phyloP scores from a whole-genome alignment of 768 basidiomycete genomes.

The Boletus vinaceobasis region DNA sequence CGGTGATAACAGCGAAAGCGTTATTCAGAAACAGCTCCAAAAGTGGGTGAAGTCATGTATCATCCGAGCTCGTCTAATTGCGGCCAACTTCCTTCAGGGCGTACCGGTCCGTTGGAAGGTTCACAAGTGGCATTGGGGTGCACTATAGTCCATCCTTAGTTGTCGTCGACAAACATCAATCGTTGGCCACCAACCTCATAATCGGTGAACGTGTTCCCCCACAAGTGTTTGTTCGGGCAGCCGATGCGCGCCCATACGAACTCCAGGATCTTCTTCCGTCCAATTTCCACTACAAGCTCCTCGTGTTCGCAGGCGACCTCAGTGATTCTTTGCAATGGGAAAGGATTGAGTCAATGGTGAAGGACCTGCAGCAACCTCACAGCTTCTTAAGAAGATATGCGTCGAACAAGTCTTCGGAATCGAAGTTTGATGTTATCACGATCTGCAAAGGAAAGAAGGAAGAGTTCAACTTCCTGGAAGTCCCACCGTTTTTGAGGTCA shows the following conservation, averaged over 20 bases:
- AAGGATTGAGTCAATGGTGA: constrained; percentile 27
- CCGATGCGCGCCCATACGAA: constrained; percentile 45
- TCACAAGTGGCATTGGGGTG: constrained; percentile 47
- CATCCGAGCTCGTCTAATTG: background rate
- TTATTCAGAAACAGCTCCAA: constrained; percentile 42
- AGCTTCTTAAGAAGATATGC: constrained; percentile 29
- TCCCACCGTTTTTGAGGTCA: constrained; percentile 32
- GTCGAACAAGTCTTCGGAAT: constrained; percentile 17
- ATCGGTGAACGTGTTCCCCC: constrained; percentile 50
- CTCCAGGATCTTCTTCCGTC: constrained; percentile 49
- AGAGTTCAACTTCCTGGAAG: constrained; percentile 25
- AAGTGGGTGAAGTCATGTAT: constrained; percentile 24
- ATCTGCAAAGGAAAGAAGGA: constrained; percentile 32
- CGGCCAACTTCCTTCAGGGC: constrained; percentile 25
- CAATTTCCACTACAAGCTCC: constrained; percentile 47
- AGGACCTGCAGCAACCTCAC: constrained; percentile 20
- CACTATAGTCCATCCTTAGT: constrained; percentile 43
- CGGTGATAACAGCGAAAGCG: constrained; percentile 34
- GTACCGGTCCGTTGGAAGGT: constrained; percentile 43
- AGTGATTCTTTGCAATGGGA: constrained; percentile 16
- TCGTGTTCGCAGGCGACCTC: constrained; percentile 44
- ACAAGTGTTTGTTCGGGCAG: constrained; percentile 43
- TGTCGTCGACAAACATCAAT: constrained; percentile 34
- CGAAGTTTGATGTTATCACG: constrained; percentile 32
- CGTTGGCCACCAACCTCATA: constrained; percentile 37